These are phyloP conservation scores for Sicyos baderoa DNA, from an alignment of 306 rosid genomes.

Conservation along the genomic window DNA sequence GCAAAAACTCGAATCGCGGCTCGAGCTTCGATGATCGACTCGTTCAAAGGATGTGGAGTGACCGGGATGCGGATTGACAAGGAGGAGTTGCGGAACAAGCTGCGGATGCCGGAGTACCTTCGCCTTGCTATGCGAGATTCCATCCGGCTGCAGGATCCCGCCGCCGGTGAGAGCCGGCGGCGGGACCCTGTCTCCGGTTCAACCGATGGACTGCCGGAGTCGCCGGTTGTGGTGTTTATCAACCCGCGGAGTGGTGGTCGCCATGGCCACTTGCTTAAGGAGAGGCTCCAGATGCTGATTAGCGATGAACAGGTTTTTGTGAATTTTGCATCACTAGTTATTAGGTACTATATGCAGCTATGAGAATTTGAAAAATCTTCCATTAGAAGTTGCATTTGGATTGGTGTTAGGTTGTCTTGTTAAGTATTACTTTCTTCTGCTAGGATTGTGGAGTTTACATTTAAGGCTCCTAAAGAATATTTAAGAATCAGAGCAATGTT, in stretches of 20 bases:
- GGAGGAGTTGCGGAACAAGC: slow-evolving; percentile 59
- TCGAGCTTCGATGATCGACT: slow-evolving; percentile 55
- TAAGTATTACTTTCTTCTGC: too few relatives aligned
- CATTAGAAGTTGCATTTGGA: too few relatives aligned
- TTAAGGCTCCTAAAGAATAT: too few relatives aligned
- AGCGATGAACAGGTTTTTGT: slow-evolving; percentile 73
- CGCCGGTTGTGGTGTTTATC: slow-evolving; percentile 80
- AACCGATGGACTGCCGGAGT: slow-evolving; percentile 26
- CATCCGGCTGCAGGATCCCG: slow-evolving; percentile 50
- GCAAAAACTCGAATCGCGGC: slow-evolving; percentile 34
- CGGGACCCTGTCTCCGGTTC: slow-evolving; percentile 19
- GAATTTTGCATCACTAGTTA: background rate
- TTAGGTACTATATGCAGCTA: too few relatives aligned
- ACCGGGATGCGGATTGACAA: slow-evolving; percentile 63
- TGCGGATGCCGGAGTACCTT: slow-evolving; percentile 67
- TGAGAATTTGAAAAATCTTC: too few relatives aligned
- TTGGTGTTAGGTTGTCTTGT: too few relatives aligned
- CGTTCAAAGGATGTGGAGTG: slow-evolving; percentile 55
- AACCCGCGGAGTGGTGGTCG: slow-evolving; percentile 80
- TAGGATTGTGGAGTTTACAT: too few relatives aligned
- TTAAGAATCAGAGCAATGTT: too few relatives aligned
- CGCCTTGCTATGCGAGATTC: slow-evolving; percentile 86
- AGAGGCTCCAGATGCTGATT: slow-evolving; percentile 61
- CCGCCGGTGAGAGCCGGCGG: slow-evolving; percentile 53
- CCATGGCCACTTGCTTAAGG: slow-evolving; percentile 74